Evolutionary conservation across 139 green algal genomes (phyloP).

Genomic region (Marvania coccoides): DNA sequence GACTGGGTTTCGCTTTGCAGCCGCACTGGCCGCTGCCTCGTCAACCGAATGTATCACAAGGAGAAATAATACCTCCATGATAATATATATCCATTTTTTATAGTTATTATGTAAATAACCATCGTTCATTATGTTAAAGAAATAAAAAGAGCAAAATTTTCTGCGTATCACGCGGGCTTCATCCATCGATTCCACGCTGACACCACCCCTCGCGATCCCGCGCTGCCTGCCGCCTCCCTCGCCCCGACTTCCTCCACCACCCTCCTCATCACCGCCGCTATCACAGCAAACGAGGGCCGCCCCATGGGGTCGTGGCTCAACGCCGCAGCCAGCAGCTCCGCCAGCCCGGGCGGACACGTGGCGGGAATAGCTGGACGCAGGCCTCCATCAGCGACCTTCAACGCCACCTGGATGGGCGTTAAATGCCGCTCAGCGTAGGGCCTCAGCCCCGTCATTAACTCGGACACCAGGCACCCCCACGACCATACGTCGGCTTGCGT

Average conservation of each 20-base stretch:
- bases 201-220: neutral
- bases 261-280: conserved; percentile 8
- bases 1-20: too few relatives aligned
- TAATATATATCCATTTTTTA: too few relatives aligned
- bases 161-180: too few relatives aligned
- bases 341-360: conserved; percentile 23
- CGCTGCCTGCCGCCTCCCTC: neutral
- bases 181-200: neutral
- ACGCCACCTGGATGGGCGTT: conserved; percentile 62
- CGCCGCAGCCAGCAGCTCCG: conserved; percentile 24
- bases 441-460: conserved; percentile 49
- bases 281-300: conserved; percentile 44
- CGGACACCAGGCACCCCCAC: conserved; percentile 69
- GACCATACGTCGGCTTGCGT: conserved; percentile 71
- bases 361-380: conserved; percentile 42
- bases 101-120: too few relatives aligned
- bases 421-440: conserved; percentile 62
- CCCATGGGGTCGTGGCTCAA: conserved; percentile 52
- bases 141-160: too few relatives aligned
- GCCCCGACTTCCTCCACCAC: neutral
- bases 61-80: too few relatives aligned
- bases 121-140: too few relatives aligned
- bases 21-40: too few relatives aligned
- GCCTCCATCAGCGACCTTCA: conserved; percentile 3
- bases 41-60: too few relatives aligned